phyloP scores from a whole-genome alignment of 78 protist genomes.

The Emiliania huxleyi region DNA sequence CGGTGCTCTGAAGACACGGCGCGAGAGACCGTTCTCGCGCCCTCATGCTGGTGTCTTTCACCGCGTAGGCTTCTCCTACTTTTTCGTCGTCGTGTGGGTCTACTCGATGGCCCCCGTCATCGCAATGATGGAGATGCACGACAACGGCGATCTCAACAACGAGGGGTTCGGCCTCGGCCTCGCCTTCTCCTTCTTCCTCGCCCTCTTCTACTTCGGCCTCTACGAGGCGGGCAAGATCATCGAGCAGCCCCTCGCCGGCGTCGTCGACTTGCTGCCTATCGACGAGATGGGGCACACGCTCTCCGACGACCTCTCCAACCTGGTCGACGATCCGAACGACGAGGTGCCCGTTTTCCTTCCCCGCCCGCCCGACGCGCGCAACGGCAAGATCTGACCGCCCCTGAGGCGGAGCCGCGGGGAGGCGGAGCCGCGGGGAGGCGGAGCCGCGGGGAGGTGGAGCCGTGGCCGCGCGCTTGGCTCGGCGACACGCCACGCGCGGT shows the following conservation, averaged over 20 bases:
- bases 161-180: background rate
- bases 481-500: no score
- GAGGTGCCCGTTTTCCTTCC: background rate
- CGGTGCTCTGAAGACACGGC: no score
- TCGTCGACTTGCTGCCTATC: background rate
- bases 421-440: no score
- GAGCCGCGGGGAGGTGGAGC: no score
- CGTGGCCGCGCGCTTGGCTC: no score
- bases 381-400: no score
- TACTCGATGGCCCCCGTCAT: background rate
- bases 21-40: no score
- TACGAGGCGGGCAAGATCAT: background rate
- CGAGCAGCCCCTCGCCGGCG: background rate
- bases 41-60: no score
- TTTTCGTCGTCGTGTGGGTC: background rate
- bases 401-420: no score
- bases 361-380: no score
- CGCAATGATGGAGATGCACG: background rate
- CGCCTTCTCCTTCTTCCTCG: background rate
- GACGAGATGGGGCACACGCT: background rate
- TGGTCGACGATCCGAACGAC: background rate
- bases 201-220: background rate
- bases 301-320: background rate
- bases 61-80: background rate
- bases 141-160: background rate